Evolutionary conservation across 2,329 filamentous ascomycete genomes (phyloP), one percentile per base, ranked within the genome.

Genomic region (Akanthomyces muscarius): DNA sequence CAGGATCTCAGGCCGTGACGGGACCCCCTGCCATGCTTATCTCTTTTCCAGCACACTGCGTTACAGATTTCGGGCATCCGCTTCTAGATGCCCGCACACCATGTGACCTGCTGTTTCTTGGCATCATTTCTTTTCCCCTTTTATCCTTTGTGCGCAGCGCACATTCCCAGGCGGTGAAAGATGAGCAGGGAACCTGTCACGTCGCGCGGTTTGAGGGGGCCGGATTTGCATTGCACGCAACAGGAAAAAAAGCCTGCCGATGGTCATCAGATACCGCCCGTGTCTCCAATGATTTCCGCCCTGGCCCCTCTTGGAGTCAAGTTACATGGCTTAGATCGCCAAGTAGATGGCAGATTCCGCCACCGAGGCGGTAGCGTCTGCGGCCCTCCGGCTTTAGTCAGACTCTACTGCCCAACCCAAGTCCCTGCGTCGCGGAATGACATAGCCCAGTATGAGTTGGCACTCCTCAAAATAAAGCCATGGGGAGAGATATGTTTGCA

Each of bases 261-360:
- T 45, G 7, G 41, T 7, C 18, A 21, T 45, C 14, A 14, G 38
- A 41, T 14, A 41, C 38, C 42, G 16, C 18, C 33, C 7, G 25
- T 16, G 10, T 13, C 18, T 28, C 47, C 47, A 28, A 50, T 14
- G 23, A 50, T 25, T 51, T 2, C n/a, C 11, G 45, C 45, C 21
- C n/a, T 21, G 48, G 11, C 50, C 30, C 53, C 11, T 23, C 14
- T 2, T 18, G 10, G 10, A 52, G 57, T 28, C 33, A 52, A 52
- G 57, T 28, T 42, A 52, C 25, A 56, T 48, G 48, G 21, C 13
- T 8, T 48, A 58, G 57, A 60, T 60, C 57, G 57, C 57, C 57
- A 60, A 60, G 57, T 50, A 44, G 25, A 52, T 44, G 33, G 18
- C 57, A 52, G 57, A 60, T 60, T 60, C 36, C 56, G 44, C 57